Percentiles rank a stretch among this genome's conserved stretches.
phyloP scores from a whole-genome alignment of 495 filamentous ascomycete genomes.

The Xylaria venustula region DNA sequence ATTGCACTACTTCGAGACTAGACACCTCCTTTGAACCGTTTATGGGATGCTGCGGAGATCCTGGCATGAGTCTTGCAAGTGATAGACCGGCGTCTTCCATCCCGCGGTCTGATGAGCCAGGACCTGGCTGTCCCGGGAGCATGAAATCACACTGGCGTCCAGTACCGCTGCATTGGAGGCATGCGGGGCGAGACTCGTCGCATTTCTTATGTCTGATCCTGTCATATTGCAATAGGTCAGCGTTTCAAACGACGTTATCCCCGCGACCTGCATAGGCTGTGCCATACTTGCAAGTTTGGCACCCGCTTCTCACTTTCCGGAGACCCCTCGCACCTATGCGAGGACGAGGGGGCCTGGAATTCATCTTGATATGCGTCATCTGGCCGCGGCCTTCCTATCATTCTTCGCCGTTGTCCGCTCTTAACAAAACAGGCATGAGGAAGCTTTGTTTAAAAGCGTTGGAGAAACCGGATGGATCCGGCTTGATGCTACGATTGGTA shows the following conservation, averaged over 20 bases:
- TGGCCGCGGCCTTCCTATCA: no score
- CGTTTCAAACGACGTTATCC: background rate
- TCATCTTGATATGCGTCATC: background rate
- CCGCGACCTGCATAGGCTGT: background rate
- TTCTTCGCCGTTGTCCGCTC: no score
- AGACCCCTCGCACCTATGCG: conserved; percentile 1
- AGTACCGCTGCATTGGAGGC: conserved; percentile 47
- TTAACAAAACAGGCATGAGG: no score
- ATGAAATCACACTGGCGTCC: conserved; percentile 40
- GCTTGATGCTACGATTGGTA: background rate
- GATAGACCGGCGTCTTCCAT: background rate
- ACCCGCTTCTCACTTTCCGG: background rate
- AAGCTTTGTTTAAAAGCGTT: no score
- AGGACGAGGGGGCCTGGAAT: background rate
- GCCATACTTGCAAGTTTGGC: conserved; percentile 1
- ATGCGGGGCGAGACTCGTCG: conserved; percentile 51
- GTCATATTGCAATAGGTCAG: background rate
- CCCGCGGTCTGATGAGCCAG: background rate
- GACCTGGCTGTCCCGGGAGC: conserved; percentile 10
- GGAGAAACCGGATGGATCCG: no score
- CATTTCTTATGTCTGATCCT: conserved; percentile 41
- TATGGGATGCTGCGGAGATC: background rate
- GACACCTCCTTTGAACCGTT: background rate
- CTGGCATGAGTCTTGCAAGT: background rate
- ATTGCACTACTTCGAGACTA: conserved; percentile 7